Base-by-base conservation (phyloP, 202 grass and related monocot genomes). In the Carex sylvatica region DNA sequence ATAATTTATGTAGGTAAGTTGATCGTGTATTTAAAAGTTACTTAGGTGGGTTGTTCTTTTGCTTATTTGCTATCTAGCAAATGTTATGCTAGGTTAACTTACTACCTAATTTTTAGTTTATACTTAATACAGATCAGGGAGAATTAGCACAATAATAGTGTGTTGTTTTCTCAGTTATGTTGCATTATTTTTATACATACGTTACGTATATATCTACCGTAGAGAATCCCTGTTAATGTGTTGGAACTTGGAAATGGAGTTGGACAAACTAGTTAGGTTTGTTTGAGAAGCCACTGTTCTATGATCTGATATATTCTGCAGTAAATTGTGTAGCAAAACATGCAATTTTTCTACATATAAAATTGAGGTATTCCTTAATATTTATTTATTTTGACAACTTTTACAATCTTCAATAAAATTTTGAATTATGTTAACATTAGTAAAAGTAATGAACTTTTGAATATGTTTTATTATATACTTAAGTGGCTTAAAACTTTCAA, bases 21-120 rank as follows among this genome's bases (percentile, higher is more conserved):
- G 64, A 8, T n/a, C 15, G 9, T 46, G 60, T 81, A 81, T 78
- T 81, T 62, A 64, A 79, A 40, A 81, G 60, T 51, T 65, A 19
- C 6, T 69, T 53, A 56, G 53, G 63, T 36, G 61, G 80, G 9
- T 26, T 9, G 12, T 61, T 79, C 69, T 31, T 15, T 31, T 81
- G 28, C 28, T 28, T 28, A 28, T 28, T 28, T 28, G 7, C 20
- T 26, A 16, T 35, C 8, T 65, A 65, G 59, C 60, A 81, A 33
- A 80, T 26, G 15, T 30, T 20, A 77, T 77, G 74, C 52, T 77
- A 77, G 9, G n/a, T 77, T 54, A 77, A 56, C 16, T 30, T 30
- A 10, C 23, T 77, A 59, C 74, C 53, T n/a, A 77, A 52, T 12
- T 14, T 77, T 35, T 77, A 77, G 74, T 38, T 36, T 30, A 77